A percentile compares a stretch with the other conserved stretches of the same genome.
These are phyloP conservation scores for Lactuca sativa DNA, from an alignment of 129 eudicot genomes.

Conservation along the genomic window DNA sequence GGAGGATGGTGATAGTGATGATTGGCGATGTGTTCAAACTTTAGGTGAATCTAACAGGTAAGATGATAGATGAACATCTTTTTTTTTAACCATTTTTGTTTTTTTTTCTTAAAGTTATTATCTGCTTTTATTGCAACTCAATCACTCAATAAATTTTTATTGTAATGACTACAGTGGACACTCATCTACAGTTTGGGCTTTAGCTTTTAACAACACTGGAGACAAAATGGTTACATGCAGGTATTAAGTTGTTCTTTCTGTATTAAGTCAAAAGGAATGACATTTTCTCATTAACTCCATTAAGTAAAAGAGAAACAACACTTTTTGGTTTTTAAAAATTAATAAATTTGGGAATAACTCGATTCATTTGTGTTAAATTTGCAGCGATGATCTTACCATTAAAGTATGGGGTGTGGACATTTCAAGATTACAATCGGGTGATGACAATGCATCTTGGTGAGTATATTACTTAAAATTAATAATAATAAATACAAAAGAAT, in stretches of 20 bases:
- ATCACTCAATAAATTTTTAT: conserved; percentile 4
- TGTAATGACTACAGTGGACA: conserved; percentile 59
- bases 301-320: too few relatives aligned
- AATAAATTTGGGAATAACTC: neutral
- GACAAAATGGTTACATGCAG: conserved; percentile 94
- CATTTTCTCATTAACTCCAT: too few relatives aligned
- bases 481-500: too few relatives aligned
- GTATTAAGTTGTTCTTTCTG: conserved; percentile 32
- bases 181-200: conserved; percentile 89
- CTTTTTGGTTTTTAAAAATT: too few relatives aligned
- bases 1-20: conserved; percentile 88
- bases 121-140: conserved; percentile 7
- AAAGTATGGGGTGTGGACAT: conserved; percentile 76
- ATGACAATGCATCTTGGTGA: conserved; percentile 64
- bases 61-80: conserved; percentile 9
- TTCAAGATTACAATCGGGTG: conserved; percentile 44
- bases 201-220: conserved; percentile 76
- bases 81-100: neutral
- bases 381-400: conserved; percentile 82
- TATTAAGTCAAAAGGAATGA: neutral
- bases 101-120: neutral
- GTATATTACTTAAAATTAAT: neutral
- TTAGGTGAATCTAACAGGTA: conserved; percentile 69
- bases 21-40: conserved; percentile 92
- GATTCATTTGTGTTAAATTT: conserved; percentile 5